Evolutionary conservation across 352 stramenopile species (phyloP), one percentile per base, ranked within the genome.

Genomic region (Phytopythium cucurbitacearum): DNA sequence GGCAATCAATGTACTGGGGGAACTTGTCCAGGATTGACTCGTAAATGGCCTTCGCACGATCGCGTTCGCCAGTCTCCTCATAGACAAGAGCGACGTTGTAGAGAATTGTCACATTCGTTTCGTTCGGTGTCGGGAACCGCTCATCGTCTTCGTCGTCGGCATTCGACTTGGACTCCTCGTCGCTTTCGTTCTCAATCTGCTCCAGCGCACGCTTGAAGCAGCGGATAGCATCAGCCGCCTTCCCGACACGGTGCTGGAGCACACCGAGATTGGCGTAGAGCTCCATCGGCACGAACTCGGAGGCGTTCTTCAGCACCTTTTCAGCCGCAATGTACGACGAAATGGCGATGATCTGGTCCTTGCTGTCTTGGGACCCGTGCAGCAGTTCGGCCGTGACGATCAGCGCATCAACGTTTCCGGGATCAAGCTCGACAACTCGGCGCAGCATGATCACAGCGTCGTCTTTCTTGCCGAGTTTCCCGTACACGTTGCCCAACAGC

Each of bases 1-100:
- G 89, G 55, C 88, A 95, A 56, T 98, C 95, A 28, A 97, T 91
- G 67, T 99, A 98, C 28, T 87, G 85, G 3, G 96, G 96, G 60
- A 98, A 98, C 38, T 76, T 70, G 33, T 87, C 85, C 16, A 98
- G 60, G 48, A 99, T 98, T 7, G 87, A 86, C 57, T 97, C 92
- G 67, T 98, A 97, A 32, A 99, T 79, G 51, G 86, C 80, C 15
- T 96, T 86, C 5, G 95, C 93, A 33, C 83, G 81, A 13, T 97
- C 73, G 48, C 91, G 91, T 45, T 97, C 76, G 37, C 94, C 95
- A 33, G 88, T 77, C 57, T 97, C 81, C 73, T 98, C 95, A 52
- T 98, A 96, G 28, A 98, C 80, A 6, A 97, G 76, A 10, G 89
- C 95, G 57, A 98, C 80, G 67, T 99, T 99, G 77, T 98, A 99